phyloP scores from a whole-genome alignment of 305 asterid species.

The Lippia alba region DNA sequence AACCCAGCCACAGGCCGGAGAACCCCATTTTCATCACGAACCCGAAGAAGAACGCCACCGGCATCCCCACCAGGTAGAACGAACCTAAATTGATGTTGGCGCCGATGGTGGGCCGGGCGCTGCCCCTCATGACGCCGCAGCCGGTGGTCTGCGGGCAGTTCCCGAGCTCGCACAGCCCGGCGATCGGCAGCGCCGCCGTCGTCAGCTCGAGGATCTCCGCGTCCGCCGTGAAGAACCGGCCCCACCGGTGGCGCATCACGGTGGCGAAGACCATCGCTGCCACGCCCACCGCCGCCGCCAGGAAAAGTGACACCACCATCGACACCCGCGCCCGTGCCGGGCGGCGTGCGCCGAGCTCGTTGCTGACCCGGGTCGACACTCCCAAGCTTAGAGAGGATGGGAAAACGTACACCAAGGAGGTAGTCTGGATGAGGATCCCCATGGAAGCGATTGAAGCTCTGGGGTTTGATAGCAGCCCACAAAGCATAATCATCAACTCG shows the following conservation, averaged over 20 bases:
- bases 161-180: slow-evolving; percentile 90
- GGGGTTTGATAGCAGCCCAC: slow-evolving; percentile 75
- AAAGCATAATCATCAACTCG: slow-evolving; percentile 84
- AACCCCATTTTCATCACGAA: slow-evolving; percentile 74
- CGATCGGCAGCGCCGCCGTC: slow-evolving; percentile 74
- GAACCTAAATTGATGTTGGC: slow-evolving; percentile 87
- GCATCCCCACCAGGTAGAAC: slow-evolving; percentile 86
- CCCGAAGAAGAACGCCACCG: slow-evolving; percentile 77
- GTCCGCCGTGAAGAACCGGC: slow-evolving; percentile 63
- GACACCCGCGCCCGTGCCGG: slow-evolving; percentile 69
- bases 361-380: slow-evolving; percentile 80
- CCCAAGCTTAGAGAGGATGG: slow-evolving; percentile 84
- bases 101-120: slow-evolving; percentile 81
- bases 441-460: slow-evolving; percentile 78
- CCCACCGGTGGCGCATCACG: slow-evolving; percentile 71
- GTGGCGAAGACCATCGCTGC: slow-evolving; percentile 69
- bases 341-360: slow-evolving; percentile 74
- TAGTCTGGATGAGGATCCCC: slow-evolving; percentile 92
- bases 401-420: slow-evolving; percentile 79
- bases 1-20: slow-evolving; percentile 82
- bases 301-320: slow-evolving; percentile 53
- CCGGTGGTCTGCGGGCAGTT: slow-evolving; percentile 96
- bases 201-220: slow-evolving; percentile 65
- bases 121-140: slow-evolving; percentile 83
- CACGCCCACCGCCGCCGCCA: slow-evolving; percentile 59